Percentiles rank a stretch among this genome's conserved stretches.
Evolutionary conservation across 352 stramenopile species (phyloP).

Genomic region (Salisapilia sapeloensis): DNA sequence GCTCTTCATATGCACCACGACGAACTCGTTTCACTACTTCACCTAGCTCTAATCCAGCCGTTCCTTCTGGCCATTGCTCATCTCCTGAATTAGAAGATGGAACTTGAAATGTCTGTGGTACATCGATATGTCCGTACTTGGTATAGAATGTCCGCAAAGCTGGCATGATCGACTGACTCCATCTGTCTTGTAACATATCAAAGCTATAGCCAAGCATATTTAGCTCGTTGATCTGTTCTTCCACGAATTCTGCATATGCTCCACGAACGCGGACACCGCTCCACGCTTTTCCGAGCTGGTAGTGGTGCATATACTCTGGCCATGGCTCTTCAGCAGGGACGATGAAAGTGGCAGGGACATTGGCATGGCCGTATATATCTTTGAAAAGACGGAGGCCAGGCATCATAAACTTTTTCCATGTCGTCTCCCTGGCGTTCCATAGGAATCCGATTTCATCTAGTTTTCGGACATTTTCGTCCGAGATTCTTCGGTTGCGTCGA

Average conservation of each 20-base stretch:
- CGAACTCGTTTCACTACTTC: conserved; percentile 19
- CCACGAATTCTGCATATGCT: too few species aligned
- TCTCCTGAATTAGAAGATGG: too few species aligned
- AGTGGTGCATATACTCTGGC: conserved; percentile 12
- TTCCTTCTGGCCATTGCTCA: too few species aligned
- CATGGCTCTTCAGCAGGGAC: conserved; percentile 19
- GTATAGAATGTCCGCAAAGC: conserved; percentile 18
- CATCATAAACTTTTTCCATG: conserved; percentile 25
- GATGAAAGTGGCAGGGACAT: conserved; percentile 23
- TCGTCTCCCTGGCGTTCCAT: conserved; percentile 21
- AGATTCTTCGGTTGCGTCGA: too few species aligned
- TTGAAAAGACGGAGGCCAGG: conserved; percentile 28
- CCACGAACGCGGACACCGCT: too few species aligned
- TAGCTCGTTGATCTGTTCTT: too few species aligned
- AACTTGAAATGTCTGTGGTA: conserved; percentile 1
- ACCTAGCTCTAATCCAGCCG: background rate
- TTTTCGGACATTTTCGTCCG: too few species aligned
- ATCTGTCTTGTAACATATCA: conserved; percentile 22
- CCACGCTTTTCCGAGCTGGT: too few species aligned
- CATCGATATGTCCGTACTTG: conserved; percentile 13
- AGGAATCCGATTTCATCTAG: conserved; percentile 37
- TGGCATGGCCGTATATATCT: conserved; percentile 9
- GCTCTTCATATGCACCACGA: conserved; percentile 5
- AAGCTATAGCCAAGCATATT: conserved; percentile 27
- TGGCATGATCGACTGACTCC: conserved; percentile 29